Conservation (phyloP, 352 stramenopile genomes). For the Phytophthora capsici region DNA sequence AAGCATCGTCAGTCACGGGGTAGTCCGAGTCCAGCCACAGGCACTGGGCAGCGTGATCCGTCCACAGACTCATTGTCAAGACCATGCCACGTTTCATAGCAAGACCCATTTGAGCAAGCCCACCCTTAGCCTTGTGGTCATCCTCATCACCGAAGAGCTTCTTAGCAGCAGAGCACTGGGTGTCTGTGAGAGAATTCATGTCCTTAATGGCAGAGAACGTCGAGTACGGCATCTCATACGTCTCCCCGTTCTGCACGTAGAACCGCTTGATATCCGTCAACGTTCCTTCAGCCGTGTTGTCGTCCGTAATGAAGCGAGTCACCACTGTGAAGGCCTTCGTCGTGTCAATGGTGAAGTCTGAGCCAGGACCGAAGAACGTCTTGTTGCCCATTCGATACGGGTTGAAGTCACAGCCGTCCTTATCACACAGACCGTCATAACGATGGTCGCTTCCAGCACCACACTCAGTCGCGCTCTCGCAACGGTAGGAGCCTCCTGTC, state of each 20-base stretch:
- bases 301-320: constrained; percentile 34
- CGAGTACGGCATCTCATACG: constrained; percentile 18
- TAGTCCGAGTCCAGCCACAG: constrained; percentile 74
- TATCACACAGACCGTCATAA: constrained; percentile 36
- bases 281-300: constrained; percentile 19
- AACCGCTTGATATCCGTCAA: constrained; percentile 25
- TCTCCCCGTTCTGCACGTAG: constrained; percentile 27
- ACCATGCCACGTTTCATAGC: constrained; percentile 64
- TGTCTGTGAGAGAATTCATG: constrained; percentile 33
- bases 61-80: constrained; percentile 73
- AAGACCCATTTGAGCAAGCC: constrained; percentile 49
- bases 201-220: constrained; percentile 16
- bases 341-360: constrained; percentile 31
- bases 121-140: constrained; percentile 43
- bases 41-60: constrained; percentile 55
- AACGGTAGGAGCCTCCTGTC: constrained; percentile 33
- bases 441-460: constrained; percentile 9
- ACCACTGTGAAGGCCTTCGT: constrained; percentile 33
- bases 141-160: constrained; percentile 52
- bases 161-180: constrained; percentile 28
- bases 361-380: constrained; percentile 32
- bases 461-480: constrained; percentile 20
- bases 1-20: constrained; percentile 38
- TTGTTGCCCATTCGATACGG: constrained; percentile 38
- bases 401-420: constrained; percentile 37